Conservation (phyloP, 1,284 basidiomycete species). For the Golubevia sp. region DNA sequence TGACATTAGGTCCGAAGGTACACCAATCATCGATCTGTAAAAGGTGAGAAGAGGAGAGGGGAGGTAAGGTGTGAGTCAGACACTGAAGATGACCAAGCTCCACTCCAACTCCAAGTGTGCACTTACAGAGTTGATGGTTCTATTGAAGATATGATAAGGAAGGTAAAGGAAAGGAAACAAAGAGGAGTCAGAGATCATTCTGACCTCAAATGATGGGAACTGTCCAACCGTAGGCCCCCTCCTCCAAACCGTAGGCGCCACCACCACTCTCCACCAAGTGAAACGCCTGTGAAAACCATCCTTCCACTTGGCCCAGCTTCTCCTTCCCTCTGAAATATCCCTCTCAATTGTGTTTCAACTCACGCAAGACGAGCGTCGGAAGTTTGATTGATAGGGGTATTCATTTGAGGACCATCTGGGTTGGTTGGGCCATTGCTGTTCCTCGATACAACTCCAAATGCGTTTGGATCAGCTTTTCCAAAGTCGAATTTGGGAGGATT, state of each 20-base stretch:
- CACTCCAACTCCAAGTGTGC: too few species aligned
- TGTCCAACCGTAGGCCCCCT: neutral
- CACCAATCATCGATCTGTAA: conserved; percentile 7
- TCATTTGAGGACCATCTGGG: conserved; percentile 35
- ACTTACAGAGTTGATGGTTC: neutral
- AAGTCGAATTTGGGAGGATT: conserved; percentile 28
- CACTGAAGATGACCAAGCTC: too few species aligned
- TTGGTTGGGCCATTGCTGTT: conserved; percentile 46
- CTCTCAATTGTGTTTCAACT: too few species aligned
- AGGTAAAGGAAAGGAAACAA: too few species aligned
- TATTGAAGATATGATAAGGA: too few species aligned
- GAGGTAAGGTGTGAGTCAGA: too few species aligned
- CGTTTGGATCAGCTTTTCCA: conserved; percentile 38
- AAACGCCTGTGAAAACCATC: too few species aligned
- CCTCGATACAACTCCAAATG: conserved; percentile 36
- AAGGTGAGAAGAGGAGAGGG: conserved; percentile 21
- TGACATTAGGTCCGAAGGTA: conserved; percentile 9
- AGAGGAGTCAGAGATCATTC: neutral
- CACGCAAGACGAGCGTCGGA: conserved; percentile 38
- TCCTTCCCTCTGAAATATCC: too few species aligned
- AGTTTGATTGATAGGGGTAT: conserved; percentile 55
- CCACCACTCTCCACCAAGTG: neutral
- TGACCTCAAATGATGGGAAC: neutral
- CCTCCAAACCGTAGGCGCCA: neutral
- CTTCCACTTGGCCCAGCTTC: too few species aligned